Conservation (phyloP, 257 asterid genomes). For the Thymus quinquecostatus region DNA sequence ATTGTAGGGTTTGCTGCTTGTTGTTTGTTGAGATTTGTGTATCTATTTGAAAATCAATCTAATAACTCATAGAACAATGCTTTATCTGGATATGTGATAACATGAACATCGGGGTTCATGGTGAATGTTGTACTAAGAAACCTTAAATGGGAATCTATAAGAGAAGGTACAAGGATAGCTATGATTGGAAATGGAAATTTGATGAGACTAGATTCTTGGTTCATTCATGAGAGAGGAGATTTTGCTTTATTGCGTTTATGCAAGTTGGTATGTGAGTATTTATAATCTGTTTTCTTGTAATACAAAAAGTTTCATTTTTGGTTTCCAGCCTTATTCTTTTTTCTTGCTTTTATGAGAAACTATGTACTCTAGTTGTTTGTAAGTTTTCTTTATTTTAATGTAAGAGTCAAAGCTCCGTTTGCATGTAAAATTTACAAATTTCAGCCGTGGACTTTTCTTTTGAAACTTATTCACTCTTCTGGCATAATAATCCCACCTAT, state of each 20-base stretch:
- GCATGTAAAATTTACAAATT: slow-evolving; percentile 1
- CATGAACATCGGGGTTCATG: neutral
- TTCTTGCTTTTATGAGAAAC: neutral
- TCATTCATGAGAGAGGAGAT: slow-evolving; percentile 4
- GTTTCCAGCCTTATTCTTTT: neutral
- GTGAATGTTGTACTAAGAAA: neutral
- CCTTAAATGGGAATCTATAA: too few relatives aligned
- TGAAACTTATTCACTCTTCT: neutral
- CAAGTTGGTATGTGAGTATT: neutral
- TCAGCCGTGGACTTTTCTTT: neutral
- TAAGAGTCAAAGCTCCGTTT: slow-evolving; percentile 5
- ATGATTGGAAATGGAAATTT: neutral
- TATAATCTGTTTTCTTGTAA: neutral
- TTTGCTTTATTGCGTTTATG: neutral
- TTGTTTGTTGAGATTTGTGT: slow-evolving; percentile 5
- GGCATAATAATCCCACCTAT: neutral
- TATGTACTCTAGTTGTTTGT: neutral
- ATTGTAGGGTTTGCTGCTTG: slow-evolving; percentile 19
- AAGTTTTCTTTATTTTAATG: neutral
- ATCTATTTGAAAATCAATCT: slow-evolving; percentile 1
- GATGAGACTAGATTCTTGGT: neutral
- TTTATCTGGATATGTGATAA: slow-evolving; percentile 14
- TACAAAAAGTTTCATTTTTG: slow-evolving; percentile 7
- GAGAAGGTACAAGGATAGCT: neutral
- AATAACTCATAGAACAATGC: slow-evolving; percentile 1